phyloP scores from a whole-genome alignment of 1,284 basidiomycete species.

The Cystobasidium pallidum region DNA sequence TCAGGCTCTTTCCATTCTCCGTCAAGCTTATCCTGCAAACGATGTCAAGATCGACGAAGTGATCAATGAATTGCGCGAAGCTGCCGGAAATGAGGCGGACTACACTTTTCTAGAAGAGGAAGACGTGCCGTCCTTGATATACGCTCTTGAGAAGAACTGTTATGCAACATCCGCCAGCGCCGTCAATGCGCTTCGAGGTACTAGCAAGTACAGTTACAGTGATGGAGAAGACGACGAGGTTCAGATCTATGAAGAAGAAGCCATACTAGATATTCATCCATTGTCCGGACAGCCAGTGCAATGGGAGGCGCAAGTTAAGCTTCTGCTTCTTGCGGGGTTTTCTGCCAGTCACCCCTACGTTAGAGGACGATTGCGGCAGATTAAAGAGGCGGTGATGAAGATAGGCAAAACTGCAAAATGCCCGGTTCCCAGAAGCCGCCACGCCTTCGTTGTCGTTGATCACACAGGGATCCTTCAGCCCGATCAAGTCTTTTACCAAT shows the following conservation, averaged over 20 bases:
- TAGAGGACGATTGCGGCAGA: conserved; percentile 13
- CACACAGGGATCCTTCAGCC: conserved; percentile 50
- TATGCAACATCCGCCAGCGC: not conserved
- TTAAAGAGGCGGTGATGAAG: not conserved
- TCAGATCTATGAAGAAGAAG: not conserved
- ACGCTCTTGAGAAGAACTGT: not conserved
- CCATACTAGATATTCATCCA: conserved; percentile 39
- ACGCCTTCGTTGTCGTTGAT: conserved; percentile 47
- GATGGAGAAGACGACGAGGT: not conserved
- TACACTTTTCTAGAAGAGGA: conserved; percentile 2
- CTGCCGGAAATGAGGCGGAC: not conserved
- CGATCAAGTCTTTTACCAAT: conserved; percentile 53
- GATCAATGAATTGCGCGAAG: conserved; percentile 31
- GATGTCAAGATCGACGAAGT: too few species aligned
- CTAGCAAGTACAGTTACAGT: not conserved
- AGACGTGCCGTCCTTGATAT: not conserved
- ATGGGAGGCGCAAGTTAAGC: not conserved
- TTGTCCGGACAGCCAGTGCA: conserved; percentile 48
- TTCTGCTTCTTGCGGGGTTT: conserved; percentile 52
- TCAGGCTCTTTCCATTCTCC: conserved; percentile 40
- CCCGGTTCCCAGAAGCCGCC: conserved; percentile 45
- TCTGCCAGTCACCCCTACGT: conserved; percentile 46
- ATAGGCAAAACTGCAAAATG: conserved; percentile 40
- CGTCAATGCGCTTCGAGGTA: not conserved
- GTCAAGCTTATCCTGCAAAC: too few species aligned